Percentiles rank a stretch among this genome's conserved stretches.
Conservation (phyloP, 768 basidiomycete species). For the Multifurca ochricompacta region DNA sequence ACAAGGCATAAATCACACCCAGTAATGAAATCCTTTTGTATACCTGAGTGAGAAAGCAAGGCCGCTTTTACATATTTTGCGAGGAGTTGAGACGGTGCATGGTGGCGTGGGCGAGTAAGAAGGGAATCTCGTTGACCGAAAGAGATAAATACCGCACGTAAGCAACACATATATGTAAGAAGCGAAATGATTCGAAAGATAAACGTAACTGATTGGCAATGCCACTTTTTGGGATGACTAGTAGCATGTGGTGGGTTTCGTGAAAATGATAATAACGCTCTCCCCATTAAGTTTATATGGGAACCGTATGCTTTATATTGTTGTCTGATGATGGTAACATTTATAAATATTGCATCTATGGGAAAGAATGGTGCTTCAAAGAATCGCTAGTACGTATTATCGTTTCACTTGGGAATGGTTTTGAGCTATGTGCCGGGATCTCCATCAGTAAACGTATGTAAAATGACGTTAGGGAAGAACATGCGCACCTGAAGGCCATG, state of each 20-base stretch:
- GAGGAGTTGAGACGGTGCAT: not conserved
- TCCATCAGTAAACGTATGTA: not conserved
- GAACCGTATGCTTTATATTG: not conserved
- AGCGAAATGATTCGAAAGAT: not conserved
- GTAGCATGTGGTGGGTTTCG: constrained; percentile 1
- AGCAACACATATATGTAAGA: not conserved
- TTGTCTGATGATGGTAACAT: not conserved
- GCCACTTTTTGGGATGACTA: not conserved
- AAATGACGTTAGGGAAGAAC: not conserved
- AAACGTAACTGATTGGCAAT: not conserved
- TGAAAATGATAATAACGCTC: not conserved
- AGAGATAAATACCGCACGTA: not conserved
- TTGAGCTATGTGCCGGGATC: constrained; percentile 9
- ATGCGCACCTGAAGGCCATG: constrained; percentile 84
- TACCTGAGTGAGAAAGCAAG: not conserved
- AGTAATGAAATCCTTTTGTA: too few species aligned
- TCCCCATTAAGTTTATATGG: not conserved
- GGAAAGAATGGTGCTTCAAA: not conserved
- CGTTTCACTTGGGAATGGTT: constrained; percentile 9
- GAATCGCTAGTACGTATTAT: not conserved
- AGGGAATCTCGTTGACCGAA: not conserved
- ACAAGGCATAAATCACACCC: too few species aligned
- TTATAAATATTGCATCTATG: constrained; percentile 2
- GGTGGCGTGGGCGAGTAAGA: not conserved
- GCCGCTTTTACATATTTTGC: not conserved